A percentile compares a stretch with the other conserved stretches of the same genome.
phyloP scores from a whole-genome alignment of 164 flowering plant species.

The grape (Vitis vinifera) region ASM3070453v1 NC_081818.1:2544001-2544500 shows the following conservation, averaged over 20 bases:
- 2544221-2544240: too few species aligned
- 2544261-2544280: too few species aligned
- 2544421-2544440: background rate
- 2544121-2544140: constrained; percentile 2
- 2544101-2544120: too few species aligned
- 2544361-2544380: background rate
- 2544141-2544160: background rate
- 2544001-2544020: background rate
- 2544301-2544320: too few species aligned
- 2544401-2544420: background rate
- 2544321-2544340: too few species aligned
- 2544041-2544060: too few species aligned
- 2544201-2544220: background rate
- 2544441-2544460: background rate
- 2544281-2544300: too few species aligned
- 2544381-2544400: background rate
- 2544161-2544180: background rate
- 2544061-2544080: too few species aligned
- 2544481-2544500: constrained; percentile 10
- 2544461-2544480: background rate
- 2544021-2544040: background rate
- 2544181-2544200: constrained; percentile 7
- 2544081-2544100: too few species aligned
- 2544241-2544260: too few species aligned
- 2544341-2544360: background rate